Evolutionary conservation across 345 rosid species (phyloP).

Genomic region (Eucalyptus virginea): DNA sequence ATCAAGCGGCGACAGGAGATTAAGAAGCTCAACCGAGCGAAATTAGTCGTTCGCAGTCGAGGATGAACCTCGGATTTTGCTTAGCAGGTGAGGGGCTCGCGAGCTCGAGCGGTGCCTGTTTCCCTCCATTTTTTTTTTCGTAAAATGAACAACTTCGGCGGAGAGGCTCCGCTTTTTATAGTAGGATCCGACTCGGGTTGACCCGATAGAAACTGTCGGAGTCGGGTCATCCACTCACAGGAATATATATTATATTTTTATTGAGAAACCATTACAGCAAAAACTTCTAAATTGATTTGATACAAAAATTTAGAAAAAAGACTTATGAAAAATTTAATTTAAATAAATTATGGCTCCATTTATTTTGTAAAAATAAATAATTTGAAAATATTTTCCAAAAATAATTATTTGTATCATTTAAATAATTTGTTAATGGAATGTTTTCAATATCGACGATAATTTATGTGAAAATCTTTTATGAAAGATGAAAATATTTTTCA

Average conservation of each 20-base stretch:
- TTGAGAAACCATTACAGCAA: neutral
- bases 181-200: neutral
- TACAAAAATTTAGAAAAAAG: neutral
- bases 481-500: too few relatives aligned
- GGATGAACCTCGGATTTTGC: slow-evolving; percentile 43
- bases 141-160: neutral
- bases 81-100: slow-evolving; percentile 17
- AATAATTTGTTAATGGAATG: too few relatives aligned
- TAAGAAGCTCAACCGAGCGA: neutral
- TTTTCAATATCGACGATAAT: too few relatives aligned
- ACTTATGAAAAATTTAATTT: neutral
- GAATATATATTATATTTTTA: neutral
- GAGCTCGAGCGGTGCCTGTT: slow-evolving; percentile 5
- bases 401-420: too few relatives aligned
- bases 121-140: slow-evolving; percentile 47
- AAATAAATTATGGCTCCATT: neutral
- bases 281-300: neutral
- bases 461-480: neutral
- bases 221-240: neutral
- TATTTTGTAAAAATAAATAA: too few relatives aligned
- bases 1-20: neutral
- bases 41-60: neutral
- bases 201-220: neutral
- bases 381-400: too few relatives aligned
- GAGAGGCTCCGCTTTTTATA: neutral